A percentile compares a stretch with the other conserved stretches of the same genome.
Evolutionary conservation across 148 eudicot species (phyloP).

Genomic region (Camellia japonica): DNA sequence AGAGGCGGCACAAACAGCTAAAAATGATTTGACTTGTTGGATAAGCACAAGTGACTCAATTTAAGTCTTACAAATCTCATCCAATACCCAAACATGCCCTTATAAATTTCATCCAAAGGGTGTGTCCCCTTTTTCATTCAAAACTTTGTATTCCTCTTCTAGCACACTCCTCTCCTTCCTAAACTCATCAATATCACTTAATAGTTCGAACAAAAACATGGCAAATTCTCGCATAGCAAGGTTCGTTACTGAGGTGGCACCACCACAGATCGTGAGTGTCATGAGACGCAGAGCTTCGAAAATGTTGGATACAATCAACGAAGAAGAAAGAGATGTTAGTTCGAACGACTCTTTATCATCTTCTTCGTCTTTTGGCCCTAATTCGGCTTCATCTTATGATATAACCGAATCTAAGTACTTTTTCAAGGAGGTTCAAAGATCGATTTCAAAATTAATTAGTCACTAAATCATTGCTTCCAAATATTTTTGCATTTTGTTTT

Average conservation of each 20-base stretch:
- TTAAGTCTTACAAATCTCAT: conserved; percentile 14
- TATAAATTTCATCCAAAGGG: conserved; percentile 8
- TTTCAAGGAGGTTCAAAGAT: background rate
- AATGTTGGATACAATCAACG: conserved; percentile 35
- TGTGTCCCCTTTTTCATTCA: background rate
- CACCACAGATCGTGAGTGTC: conserved; percentile 37
- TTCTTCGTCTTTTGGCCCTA: background rate
- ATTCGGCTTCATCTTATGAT: conserved; percentile 5
- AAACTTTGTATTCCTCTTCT: background rate
- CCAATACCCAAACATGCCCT: conserved; percentile 8
- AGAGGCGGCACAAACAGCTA: conserved; percentile 18
- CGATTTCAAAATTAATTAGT: background rate
- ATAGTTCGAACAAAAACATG: conserved; percentile 10
- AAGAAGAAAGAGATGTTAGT: conserved; percentile 30
- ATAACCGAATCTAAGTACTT: background rate
- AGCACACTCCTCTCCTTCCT: background rate
- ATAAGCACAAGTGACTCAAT: conserved; percentile 13
- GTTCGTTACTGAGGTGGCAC: conserved; percentile 38
- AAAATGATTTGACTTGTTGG: conserved; percentile 17
- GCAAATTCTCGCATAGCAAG: conserved; percentile 36
- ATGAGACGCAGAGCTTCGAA: conserved; percentile 34
- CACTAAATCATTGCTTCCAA: background rate
- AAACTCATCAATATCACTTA: background rate
- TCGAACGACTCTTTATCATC: conserved; percentile 1
- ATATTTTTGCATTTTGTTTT: background rate